Conservation (phyloP, 2,329 filamentous ascomycete species). For the Orbilia blumenaviensis region DNA sequence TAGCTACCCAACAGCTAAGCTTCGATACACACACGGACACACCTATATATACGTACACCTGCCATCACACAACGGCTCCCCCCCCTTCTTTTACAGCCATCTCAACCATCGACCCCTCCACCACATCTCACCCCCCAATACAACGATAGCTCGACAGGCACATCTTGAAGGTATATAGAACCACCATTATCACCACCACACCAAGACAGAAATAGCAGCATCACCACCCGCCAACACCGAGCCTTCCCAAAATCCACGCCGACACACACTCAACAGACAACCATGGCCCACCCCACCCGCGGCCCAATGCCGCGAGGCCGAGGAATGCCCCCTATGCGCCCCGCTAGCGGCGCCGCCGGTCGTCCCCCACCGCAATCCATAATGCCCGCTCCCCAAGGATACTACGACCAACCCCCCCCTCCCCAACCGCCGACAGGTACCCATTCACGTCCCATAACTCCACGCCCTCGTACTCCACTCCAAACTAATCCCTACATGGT, state of each 20-base stretch:
- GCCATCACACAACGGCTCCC: no score
- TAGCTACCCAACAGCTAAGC: not conserved
- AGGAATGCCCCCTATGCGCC: conserved; percentile 17
- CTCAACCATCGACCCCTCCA: no score
- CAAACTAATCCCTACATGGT: conserved; percentile 15
- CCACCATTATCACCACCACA: not conserved
- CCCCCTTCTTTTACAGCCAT: no score
- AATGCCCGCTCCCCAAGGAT: conserved; percentile 47
- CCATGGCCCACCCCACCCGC: conserved; percentile 34
- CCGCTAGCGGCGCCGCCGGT: no score
- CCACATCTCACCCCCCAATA: no score
- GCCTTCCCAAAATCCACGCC: no score
- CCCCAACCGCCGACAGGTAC: conserved; percentile 32
- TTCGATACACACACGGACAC: no score
- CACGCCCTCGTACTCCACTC: not conserved
- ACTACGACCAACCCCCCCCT: conserved; percentile 40
- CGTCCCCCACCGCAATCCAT: conserved; percentile 38
- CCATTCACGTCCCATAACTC: conserved; percentile 1
- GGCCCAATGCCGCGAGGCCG: conserved; percentile 36
- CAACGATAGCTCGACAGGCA: no score
- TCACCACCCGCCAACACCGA: not conserved
- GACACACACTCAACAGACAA: not conserved
- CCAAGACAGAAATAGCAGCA: no score
- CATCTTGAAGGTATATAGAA: no score
- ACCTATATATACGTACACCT: no score